phyloP scores from a whole-genome alignment of 2,329 filamentous ascomycete genomes.

The Fusarium sp. region DNA sequence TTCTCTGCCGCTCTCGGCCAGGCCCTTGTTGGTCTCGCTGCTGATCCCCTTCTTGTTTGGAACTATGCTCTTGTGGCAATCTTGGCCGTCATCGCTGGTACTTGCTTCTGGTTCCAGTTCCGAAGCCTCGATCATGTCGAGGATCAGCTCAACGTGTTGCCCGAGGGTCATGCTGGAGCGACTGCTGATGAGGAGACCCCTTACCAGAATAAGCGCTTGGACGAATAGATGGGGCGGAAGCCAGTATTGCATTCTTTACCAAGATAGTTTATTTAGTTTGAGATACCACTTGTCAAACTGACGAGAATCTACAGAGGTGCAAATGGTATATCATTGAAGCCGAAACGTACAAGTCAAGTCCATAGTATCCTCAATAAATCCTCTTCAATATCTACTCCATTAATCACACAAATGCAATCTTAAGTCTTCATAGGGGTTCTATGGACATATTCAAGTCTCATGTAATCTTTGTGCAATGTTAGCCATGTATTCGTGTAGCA shows the following conservation, averaged over 20 bases:
- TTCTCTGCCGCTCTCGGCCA: slow-evolving; percentile 73
- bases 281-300: slow-evolving; percentile 4
- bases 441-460: too few relatives aligned
- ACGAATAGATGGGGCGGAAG: slow-evolving; percentile 6
- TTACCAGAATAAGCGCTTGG: slow-evolving; percentile 28
- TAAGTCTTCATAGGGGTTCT: too few relatives aligned
- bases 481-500: too few relatives aligned
- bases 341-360: neutral
- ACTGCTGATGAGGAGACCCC: slow-evolving; percentile 37
- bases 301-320: too few relatives aligned
- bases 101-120: slow-evolving; percentile 73
- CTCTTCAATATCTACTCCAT: neutral
- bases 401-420: neutral
- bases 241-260: neutral
- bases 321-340: neutral
- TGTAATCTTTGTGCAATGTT: too few relatives aligned
- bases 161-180: slow-evolving; percentile 46
- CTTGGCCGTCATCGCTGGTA: slow-evolving; percentile 67
- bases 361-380: neutral
- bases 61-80: slow-evolving; percentile 74
- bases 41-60: slow-evolving; percentile 74
- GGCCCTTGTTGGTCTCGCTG: slow-evolving; percentile 54
- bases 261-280: neutral
- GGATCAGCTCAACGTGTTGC: slow-evolving; percentile 69
- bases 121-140: slow-evolving; percentile 68